Base-by-base conservation (phyloP, 495 filamentous ascomycete genomes). In the Aspergillus funiculosus region DNA sequence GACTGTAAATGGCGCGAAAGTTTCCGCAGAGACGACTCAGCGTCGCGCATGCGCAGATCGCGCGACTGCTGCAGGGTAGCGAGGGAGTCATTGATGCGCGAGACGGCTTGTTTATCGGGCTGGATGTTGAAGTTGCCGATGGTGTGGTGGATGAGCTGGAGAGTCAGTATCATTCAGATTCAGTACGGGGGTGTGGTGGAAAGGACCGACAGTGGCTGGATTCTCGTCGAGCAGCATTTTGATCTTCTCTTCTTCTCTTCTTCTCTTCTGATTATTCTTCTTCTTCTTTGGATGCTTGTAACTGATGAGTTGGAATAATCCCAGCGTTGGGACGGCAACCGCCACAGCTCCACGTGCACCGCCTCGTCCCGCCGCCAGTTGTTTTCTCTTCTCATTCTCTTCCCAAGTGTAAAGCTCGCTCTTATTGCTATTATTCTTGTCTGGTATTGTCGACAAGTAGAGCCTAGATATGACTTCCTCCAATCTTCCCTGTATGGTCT, bases 161-260 rank as follows among this genome's bases (percentile, higher is more conserved):
- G 28, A 31, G 56, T 64, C 48, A 63, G 57, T 34, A 27, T 45
- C 11, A 20, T 17, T 7, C n/a, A 11, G n/a, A 27, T 24, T 4
- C 9, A 48, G 7, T 17, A 31, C 20, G n/a, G 25, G 11, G 38
- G 37, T 31, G 30, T 28, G 30, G 17, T 22, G n/a, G n/a, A n/a
- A n/a, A n/a, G 48, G 13, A 64, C 75, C 15, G 79, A 91, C 87
- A 18, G 82, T 83, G 30, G 82, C 86, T 48, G 92, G 92, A 62
- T 88, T 86, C 71, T 97, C 92, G 72, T 97, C 92, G 70, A 98
- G 88, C 60, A 98, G 75, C 92, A 97, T 97, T 51, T 59, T 85
- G 76, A 32, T n/a, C n/a, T n/a, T n/a, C n/a, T n/a, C 4, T 18
- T 10, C 8, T 37, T 31, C 10, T 22, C 11, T 25, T 39, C 39